A percentile compares a stretch with the other conserved stretches of the same genome.
phyloP scores from a whole-genome alignment of 116 monocot species.

The Dioscorea cayenensis region DNA sequence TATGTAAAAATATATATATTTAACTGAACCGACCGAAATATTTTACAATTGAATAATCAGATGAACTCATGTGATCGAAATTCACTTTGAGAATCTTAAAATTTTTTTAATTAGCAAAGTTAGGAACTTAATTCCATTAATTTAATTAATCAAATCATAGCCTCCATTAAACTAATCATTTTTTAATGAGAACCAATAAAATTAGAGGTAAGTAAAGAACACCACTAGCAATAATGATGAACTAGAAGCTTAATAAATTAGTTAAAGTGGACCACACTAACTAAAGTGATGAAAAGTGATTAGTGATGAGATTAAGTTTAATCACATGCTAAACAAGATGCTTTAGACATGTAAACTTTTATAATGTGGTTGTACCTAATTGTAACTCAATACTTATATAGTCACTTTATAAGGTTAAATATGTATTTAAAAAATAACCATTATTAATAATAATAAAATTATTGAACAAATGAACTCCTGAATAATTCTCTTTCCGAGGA shows the following conservation, averaged over 20 bases:
- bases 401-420: not conserved
- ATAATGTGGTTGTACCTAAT: not conserved
- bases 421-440: too few relatives aligned
- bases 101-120: not conserved
- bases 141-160: not conserved
- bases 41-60: not conserved
- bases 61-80: conserved; percentile 9
- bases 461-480: too few relatives aligned
- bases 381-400: not conserved
- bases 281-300: not conserved
- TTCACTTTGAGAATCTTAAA: not conserved
- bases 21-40: too few relatives aligned
- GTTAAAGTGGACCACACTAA: not conserved
- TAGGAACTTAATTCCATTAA: not conserved
- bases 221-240: not conserved
- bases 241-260: not conserved
- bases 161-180: not conserved
- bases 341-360: not conserved
- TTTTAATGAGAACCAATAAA: not conserved
- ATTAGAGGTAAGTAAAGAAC: not conserved
- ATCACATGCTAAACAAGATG: not conserved
- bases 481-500: too few relatives aligned
- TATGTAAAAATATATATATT: too few relatives aligned
- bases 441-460: too few relatives aligned
- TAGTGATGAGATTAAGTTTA: not conserved